Conservation (phyloP, 2,329 filamentous ascomycete genomes). For the Phoma sp. region DNA sequence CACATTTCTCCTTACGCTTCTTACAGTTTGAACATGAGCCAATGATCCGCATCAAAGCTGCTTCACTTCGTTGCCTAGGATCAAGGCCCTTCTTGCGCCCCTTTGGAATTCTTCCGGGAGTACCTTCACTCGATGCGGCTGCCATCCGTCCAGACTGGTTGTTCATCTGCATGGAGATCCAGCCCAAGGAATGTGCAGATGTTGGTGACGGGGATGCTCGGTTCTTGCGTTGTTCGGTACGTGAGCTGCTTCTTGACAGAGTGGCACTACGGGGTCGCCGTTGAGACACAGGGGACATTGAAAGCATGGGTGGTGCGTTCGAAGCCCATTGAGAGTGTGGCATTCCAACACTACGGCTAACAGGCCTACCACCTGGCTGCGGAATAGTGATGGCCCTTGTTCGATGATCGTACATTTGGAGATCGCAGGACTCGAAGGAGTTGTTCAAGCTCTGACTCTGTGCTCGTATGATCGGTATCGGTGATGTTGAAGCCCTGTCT, state of each 20-base stretch:
- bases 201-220: constrained; percentile 34
- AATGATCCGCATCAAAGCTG: constrained; percentile 46
- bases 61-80: constrained; percentile 41
- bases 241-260: constrained; percentile 37
- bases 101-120: constrained; percentile 32
- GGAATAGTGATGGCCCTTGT: constrained; percentile 41
- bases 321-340: constrained; percentile 20
- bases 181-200: constrained; percentile 38
- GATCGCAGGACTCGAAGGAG: constrained; percentile 21
- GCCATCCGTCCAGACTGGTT: constrained; percentile 40
- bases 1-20: constrained; percentile 47
- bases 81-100: constrained; percentile 45
- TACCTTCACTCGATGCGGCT: constrained; percentile 36
- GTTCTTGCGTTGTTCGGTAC: constrained; percentile 27
- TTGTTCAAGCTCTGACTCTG: constrained; percentile 25
- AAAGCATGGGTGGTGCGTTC: constrained; percentile 31
- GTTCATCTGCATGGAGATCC: constrained; percentile 46
- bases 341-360: constrained; percentile 18
- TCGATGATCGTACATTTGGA: constrained; percentile 16
- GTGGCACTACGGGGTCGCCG: constrained; percentile 29
- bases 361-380: constrained; percentile 23
- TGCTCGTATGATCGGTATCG: constrained; percentile 41
- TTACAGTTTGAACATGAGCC: constrained; percentile 47
- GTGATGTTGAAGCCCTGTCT: constrained; percentile 26
- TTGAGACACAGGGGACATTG: constrained; percentile 34